Evolutionary conservation across 164 flowering plant genomes (phyloP).

Genomic region (grape (Vitis vinifera)): DNA sequence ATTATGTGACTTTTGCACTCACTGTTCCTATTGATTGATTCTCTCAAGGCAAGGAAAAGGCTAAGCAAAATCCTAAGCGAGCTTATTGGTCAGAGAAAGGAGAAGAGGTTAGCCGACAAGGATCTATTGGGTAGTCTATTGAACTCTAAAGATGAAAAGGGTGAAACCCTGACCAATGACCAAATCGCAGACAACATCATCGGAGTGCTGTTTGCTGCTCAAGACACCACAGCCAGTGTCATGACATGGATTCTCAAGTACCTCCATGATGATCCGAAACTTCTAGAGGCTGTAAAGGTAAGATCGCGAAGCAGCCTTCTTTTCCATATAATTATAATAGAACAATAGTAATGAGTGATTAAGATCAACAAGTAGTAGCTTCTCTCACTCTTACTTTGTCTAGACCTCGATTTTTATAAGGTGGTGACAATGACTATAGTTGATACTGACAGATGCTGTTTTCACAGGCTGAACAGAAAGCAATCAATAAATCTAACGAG

Average conservation of each 20-base stretch:
- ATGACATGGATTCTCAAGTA: constrained; percentile 91
- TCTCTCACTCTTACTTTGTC: background rate
- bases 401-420: background rate
- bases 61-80: constrained; percentile 49
- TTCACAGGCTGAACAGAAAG: constrained; percentile 70
- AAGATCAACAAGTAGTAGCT: background rate
- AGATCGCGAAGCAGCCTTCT: background rate
- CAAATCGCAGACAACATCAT: constrained; percentile 88
- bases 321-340: background rate
- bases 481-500: constrained; percentile 37
- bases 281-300: constrained; percentile 78
- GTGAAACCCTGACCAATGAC: constrained; percentile 40
- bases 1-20: background rate
- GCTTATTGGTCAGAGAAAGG: constrained; percentile 57
- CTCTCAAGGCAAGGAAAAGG: constrained; percentile 70
- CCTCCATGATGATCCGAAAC: constrained; percentile 72
- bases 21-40: background rate
- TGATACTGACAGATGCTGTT: background rate
- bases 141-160: constrained; percentile 54
- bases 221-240: constrained; percentile 91
- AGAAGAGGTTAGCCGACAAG: constrained; percentile 36
- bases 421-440: background rate
- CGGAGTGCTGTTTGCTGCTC: constrained; percentile 92
- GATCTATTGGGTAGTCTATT: constrained; percentile 57
- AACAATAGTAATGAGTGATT: no score